Evolutionary conservation across 176 grass and related monocot genomes (phyloP).

Genomic region (Musa troglodytarum): DNA sequence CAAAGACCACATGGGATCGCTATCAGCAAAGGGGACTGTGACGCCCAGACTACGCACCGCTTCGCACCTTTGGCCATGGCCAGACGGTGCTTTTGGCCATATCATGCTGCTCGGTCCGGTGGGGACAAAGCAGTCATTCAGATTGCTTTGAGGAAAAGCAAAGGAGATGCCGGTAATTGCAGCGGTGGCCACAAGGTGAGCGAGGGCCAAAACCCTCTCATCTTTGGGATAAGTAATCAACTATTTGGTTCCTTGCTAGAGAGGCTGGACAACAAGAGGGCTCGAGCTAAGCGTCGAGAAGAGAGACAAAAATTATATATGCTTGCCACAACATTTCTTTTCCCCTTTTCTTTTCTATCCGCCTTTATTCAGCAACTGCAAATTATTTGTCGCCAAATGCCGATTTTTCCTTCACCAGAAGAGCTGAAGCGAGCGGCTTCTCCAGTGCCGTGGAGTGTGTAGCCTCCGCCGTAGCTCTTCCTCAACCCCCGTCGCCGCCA

Average conservation of each 20-base stretch:
- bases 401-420: not conserved
- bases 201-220: not conserved
- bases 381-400: not conserved
- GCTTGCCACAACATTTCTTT: not conserved
- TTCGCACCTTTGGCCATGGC: not conserved
- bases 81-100: not conserved
- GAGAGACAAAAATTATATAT: constrained; percentile 1
- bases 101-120: not conserved
- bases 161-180: not conserved
- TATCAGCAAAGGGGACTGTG: too few species aligned
- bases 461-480: not conserved
- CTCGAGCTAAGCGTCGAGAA: not conserved
- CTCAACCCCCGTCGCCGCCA: not conserved
- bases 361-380: not conserved
- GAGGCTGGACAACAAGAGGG: constrained; percentile 6
- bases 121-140: constrained; percentile 11
- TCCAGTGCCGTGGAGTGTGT: not conserved
- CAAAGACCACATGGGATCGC: too few species aligned
- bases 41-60: not conserved
- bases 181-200: not conserved
- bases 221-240: not conserved
- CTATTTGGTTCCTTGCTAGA: not conserved
- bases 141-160: not conserved
- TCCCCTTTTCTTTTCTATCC: not conserved
- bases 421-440: not conserved